A percentile compares a stretch with the other conserved stretches of the same genome.
phyloP scores from a whole-genome alignment of 2,329 filamentous ascomycete genomes.

The Lecanicillium sp. region DNA sequence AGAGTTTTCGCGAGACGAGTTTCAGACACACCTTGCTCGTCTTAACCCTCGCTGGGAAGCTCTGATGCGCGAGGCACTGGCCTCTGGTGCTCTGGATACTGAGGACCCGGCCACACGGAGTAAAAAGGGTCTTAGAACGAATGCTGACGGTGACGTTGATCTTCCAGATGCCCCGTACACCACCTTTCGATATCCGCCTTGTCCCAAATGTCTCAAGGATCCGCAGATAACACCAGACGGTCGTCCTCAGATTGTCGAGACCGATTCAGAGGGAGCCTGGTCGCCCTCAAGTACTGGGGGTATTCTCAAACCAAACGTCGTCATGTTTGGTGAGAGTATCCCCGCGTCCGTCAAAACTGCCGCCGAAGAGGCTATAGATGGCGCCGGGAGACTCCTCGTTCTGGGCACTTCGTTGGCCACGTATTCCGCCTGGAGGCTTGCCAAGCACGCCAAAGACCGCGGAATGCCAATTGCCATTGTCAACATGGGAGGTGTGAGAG shows the following conservation, averaged over 20 bases:
- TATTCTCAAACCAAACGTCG: conserved; percentile 83
- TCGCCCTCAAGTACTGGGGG: conserved; percentile 56
- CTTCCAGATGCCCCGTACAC: conserved; percentile 79
- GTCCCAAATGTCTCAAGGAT: conserved; percentile 64
- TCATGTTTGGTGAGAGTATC: conserved; percentile 96
- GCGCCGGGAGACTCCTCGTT: conserved; percentile 65
- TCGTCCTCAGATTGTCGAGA: conserved; percentile 48
- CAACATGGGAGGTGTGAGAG: conserved; percentile 77
- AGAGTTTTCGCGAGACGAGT: conserved; percentile 61
- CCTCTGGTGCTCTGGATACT: conserved; percentile 66
- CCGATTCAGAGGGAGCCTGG: conserved; percentile 79
- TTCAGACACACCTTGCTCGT: conserved; percentile 66
- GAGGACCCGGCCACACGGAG: conserved; percentile 65
- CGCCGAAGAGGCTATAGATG: conserved; percentile 74
- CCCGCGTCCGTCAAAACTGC: conserved; percentile 57
- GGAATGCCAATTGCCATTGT: conserved; percentile 81
- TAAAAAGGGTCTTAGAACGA: conserved; percentile 66
- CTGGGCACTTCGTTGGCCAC: conserved; percentile 88
- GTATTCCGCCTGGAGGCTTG: conserved; percentile 88
- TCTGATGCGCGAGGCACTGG: conserved; percentile 64
- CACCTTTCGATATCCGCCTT: conserved; percentile 85
- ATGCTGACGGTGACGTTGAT: conserved; percentile 93
- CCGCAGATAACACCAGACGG: conserved; percentile 52
- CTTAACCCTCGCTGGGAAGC: conserved; percentile 82
- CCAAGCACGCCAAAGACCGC: conserved; percentile 71